phyloP scores from a whole-genome alignment of 2,329 filamentous ascomycete species.

The Alternaria conjuncta region DNA sequence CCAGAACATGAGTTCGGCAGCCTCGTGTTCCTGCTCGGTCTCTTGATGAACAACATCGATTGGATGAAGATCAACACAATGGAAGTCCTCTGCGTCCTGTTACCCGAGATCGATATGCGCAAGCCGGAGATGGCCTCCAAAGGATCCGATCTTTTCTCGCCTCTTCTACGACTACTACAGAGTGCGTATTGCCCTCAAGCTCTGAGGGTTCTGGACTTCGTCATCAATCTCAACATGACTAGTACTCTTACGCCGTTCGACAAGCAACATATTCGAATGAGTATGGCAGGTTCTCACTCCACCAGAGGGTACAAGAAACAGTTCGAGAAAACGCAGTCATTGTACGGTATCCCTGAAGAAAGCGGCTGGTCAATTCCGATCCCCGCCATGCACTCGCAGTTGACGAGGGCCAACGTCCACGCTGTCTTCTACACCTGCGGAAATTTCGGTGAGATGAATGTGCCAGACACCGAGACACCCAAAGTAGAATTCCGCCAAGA shows the following conservation, averaged over 20 bases:
- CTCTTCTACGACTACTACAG: slow-evolving; percentile 84
- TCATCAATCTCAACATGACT: slow-evolving; percentile 94
- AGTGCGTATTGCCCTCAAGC: slow-evolving; percentile 95
- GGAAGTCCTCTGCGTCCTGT: slow-evolving; percentile 82
- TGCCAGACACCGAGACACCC: slow-evolving; percentile 72
- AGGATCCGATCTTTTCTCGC: slow-evolving; percentile 93
- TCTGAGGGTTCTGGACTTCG: slow-evolving; percentile 87
- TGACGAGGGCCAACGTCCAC: slow-evolving; percentile 90
- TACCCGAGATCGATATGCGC: slow-evolving; percentile 91
- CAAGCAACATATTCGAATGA: slow-evolving; percentile 94
- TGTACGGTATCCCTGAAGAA: slow-evolving; percentile 95
- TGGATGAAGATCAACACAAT: slow-evolving; percentile 96
- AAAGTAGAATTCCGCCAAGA: slow-evolving; percentile 94
- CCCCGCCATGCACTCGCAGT: slow-evolving; percentile 85
- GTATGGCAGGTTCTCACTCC: slow-evolving; percentile 89
- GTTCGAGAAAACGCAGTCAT: slow-evolving; percentile 89
- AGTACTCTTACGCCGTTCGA: slow-evolving; percentile 80
- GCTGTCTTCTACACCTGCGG: slow-evolving; percentile 95
- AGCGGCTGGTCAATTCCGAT: slow-evolving; percentile 96
- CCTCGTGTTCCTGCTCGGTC: slow-evolving; percentile 87
- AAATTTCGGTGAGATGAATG: slow-evolving; percentile 48
- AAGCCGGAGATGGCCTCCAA: slow-evolving; percentile 88
- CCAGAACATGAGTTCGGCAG: slow-evolving; percentile 82
- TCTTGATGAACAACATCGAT: slow-evolving; percentile 84
- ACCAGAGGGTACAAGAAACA: slow-evolving; percentile 83